phyloP scores from a whole-genome alignment of 371 early-diverging fungal species.

The Circinella umbellata region DNA sequence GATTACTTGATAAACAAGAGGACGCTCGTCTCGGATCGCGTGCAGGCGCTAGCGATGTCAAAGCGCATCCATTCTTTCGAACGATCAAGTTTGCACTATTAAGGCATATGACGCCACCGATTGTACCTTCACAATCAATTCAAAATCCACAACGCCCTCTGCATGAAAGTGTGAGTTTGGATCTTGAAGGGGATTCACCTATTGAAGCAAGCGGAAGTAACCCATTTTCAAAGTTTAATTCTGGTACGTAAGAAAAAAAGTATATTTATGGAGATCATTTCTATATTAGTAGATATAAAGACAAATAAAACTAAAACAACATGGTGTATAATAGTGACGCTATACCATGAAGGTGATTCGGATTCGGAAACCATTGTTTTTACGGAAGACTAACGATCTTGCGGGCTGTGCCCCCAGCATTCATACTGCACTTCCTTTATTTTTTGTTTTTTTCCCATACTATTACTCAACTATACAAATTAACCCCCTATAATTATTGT shows the following conservation, averaged over 20 bases:
- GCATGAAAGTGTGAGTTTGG: constrained; percentile 66
- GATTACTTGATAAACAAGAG: constrained; percentile 87
- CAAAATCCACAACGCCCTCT: constrained; percentile 56
- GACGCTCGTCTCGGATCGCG: constrained; percentile 81
- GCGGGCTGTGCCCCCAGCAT: neutral
- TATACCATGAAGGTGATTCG: constrained; percentile 30
- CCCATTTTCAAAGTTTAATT: constrained; percentile 69
- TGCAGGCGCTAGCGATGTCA: constrained; percentile 95
- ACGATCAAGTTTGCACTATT: constrained; percentile 91
- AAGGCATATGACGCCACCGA: constrained; percentile 88
- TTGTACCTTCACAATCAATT: constrained; percentile 73
- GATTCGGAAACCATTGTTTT: constrained; percentile 29
- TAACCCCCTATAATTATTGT: neutral
- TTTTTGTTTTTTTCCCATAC: neutral
- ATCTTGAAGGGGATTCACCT: constrained; percentile 43
- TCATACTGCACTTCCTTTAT: neutral
- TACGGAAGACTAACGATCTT: constrained; percentile 9
- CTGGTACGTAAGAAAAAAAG: constrained; percentile 50
- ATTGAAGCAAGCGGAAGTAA: constrained; percentile 24
- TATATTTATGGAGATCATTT: no score
- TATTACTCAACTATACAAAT: no score
- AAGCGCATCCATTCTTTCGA: constrained; percentile 93
- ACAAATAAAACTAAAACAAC: no score
- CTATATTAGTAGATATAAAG: no score
- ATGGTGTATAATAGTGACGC: constrained; percentile 2